Conservation (phyloP, 1,284 basidiomycete species). For the Lentinula novae-zelandiae region DNA sequence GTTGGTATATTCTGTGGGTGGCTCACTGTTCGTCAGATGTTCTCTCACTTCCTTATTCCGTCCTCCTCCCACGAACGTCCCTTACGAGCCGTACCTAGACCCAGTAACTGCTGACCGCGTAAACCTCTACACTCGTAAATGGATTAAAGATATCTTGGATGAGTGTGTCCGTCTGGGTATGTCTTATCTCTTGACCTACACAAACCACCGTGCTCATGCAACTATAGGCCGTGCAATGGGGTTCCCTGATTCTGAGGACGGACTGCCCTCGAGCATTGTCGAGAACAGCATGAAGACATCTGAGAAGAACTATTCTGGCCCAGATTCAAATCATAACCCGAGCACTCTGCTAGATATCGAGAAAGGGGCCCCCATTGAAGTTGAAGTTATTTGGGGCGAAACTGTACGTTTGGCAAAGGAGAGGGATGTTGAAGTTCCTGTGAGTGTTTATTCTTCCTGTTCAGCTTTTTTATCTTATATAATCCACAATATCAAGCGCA, state of each 20-base stretch:
- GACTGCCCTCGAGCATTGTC: conserved; percentile 27
- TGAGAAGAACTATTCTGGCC: conserved; percentile 23
- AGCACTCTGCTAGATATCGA: conserved; percentile 30
- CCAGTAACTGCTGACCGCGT: conserved; percentile 21
- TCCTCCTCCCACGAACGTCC: conserved; percentile 19
- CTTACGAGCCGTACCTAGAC: conserved; percentile 16
- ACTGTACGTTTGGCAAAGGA: conserved; percentile 28
- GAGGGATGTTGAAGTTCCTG: conserved; percentile 26
- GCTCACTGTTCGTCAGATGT: neutral
- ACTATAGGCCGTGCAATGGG: conserved; percentile 24
- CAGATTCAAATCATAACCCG: conserved; percentile 26
- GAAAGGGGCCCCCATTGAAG: conserved; percentile 37
- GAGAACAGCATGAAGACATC: conserved; percentile 28
- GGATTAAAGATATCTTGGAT: conserved; percentile 3
- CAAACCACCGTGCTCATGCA: neutral
- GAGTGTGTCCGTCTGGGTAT: conserved; percentile 4
- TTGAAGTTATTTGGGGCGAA: conserved; percentile 42
- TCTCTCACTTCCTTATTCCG: conserved; percentile 23
- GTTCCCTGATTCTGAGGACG: conserved; percentile 23
- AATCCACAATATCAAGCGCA: conserved; percentile 24
- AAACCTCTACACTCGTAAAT: conserved; percentile 3
- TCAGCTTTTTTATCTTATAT: neutral
- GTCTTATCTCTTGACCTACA: neutral
- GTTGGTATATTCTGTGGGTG: neutral
- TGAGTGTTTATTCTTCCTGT: neutral